Evolutionary conservation across 1,284 basidiomycete species (phyloP).

Genomic region (Cutaneotrichosporon sp.): DNA sequence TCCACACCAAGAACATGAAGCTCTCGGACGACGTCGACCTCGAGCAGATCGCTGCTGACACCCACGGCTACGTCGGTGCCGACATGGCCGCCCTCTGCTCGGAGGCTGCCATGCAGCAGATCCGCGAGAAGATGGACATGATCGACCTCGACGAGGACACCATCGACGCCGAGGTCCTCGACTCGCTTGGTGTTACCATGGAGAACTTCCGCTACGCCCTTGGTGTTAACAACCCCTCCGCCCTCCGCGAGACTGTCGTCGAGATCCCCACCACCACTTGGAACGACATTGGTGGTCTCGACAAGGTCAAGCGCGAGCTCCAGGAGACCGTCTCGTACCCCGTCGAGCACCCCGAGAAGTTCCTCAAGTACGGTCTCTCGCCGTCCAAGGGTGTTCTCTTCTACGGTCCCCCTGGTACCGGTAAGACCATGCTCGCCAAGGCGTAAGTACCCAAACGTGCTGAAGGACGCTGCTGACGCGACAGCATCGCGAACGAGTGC

Average conservation of each 20-base stretch:
- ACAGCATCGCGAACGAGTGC: constrained; percentile 91
- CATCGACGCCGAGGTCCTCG: constrained; percentile 94
- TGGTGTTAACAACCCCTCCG: constrained; percentile 93
- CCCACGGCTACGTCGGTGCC: constrained; percentile 98
- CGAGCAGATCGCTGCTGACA: constrained; percentile 98
- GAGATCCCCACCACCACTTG: constrained; percentile 95
- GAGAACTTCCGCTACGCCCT: constrained; percentile 98
- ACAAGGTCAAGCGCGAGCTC: constrained; percentile 98
- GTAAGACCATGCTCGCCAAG: constrained; percentile 93
- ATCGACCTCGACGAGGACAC: constrained; percentile 92
- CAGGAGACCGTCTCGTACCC: constrained; percentile 99
- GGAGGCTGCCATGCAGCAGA: constrained; percentile 98
- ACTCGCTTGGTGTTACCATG: constrained; percentile 94
- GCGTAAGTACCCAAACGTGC: constrained; percentile 54
- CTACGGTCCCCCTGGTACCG: constrained; percentile 92
- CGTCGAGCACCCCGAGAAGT: constrained; percentile 99
- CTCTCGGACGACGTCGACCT: constrained; percentile 96
- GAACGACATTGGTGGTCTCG: constrained; percentile 99
- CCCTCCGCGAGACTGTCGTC: constrained; percentile 93
- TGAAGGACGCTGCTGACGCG: not conserved
- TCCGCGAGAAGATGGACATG: constrained; percentile 96
- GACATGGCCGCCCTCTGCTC: constrained; percentile 96
- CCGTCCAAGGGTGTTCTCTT: constrained; percentile 97
- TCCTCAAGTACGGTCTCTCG: constrained; percentile 99
- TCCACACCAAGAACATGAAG: constrained; percentile 99